Percentiles rank a stretch among this genome's conserved stretches.
Evolutionary conservation across 805 yeast species (phyloP).

Genomic region (Pichia eremophila): DNA sequence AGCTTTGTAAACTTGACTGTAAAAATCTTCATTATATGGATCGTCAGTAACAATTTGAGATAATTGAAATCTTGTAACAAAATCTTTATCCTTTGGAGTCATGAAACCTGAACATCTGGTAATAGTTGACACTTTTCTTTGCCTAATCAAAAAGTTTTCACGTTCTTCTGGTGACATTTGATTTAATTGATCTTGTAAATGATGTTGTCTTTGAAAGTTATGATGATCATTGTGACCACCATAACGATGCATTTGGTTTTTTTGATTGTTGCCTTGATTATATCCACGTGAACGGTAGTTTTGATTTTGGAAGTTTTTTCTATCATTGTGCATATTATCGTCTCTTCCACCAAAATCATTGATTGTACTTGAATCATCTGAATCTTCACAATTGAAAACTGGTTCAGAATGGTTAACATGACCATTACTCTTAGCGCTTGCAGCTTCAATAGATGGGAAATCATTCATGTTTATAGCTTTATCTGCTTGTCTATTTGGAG

Average conservation of each 20-base stretch:
- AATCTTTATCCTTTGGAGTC: conserved; percentile 96
- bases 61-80: conserved; percentile 86
- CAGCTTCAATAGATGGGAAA: conserved; percentile 18
- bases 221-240: conserved; percentile 10
- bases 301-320: not conserved
- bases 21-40: conserved; percentile 94
- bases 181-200: conserved; percentile 25
- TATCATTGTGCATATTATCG: not conserved
- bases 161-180: conserved; percentile 64
- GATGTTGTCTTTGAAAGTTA: conserved; percentile 19
- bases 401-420: conserved; percentile 4
- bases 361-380: not conserved
- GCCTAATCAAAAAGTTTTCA: conserved; percentile 55
- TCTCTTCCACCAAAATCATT: not conserved
- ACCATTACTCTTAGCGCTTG: conserved; percentile 3
- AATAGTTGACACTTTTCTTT: conserved; percentile 65
- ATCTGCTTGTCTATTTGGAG: not conserved
- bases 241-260: conserved; percentile 8
- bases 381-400: not conserved
- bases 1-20: conserved; percentile 83
- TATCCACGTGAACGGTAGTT: conserved; percentile 7
- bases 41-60: conserved; percentile 95
- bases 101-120: conserved; percentile 83
- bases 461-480: conserved; percentile 13
- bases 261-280: conserved; percentile 5